These are phyloP conservation scores for Magnolia sinica DNA, from an alignment of 164 flowering plant genomes.

Conservation along the genomic window DNA sequence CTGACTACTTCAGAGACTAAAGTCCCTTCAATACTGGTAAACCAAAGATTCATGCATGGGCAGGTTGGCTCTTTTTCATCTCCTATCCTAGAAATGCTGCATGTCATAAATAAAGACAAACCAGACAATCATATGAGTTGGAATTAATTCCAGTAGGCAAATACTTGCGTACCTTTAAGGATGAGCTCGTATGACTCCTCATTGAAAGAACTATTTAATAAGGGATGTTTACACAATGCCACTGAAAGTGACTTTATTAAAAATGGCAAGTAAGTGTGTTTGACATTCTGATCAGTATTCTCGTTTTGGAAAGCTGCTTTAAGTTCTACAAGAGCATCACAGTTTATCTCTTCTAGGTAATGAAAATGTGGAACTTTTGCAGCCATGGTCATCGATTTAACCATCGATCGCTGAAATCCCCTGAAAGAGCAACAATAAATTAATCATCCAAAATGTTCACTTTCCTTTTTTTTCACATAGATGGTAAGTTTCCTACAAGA, in stretches of 20 bases:
- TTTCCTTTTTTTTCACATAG: too few relatives aligned
- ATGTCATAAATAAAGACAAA: neutral
- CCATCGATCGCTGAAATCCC: slow-evolving; percentile 94
- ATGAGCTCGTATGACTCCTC: slow-evolving; percentile 68
- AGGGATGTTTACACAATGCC: slow-evolving; percentile 78
- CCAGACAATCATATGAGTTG: neutral
- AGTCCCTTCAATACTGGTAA: neutral
- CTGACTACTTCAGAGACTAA: too few relatives aligned
- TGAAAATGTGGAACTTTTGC: slow-evolving; percentile 95
- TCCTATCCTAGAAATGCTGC: neutral
- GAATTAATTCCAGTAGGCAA: neutral
- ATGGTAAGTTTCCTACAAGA: too few relatives aligned
- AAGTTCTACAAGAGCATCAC: slow-evolving; percentile 71
- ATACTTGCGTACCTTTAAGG: slow-evolving; percentile 57
- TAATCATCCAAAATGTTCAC: neutral
- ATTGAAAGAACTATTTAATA: slow-evolving; percentile 76
- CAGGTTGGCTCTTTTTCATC: neutral
- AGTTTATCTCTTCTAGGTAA: slow-evolving; percentile 88
- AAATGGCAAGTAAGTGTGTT: slow-evolving; percentile 76
- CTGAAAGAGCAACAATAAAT: slow-evolving; percentile 32
- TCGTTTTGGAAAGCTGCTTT: slow-evolving; percentile 64
- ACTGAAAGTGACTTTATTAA: slow-evolving; percentile 83
- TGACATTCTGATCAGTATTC: slow-evolving; percentile 66
- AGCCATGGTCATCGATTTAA: slow-evolving; percentile 89
- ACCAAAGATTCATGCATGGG: neutral